Percentiles rank a stretch among this genome's conserved stretches.
These are phyloP conservation scores for Musa beccarii DNA, from an alignment of 176 grass and related monocot genomes.

Conservation along the genomic window DNA sequence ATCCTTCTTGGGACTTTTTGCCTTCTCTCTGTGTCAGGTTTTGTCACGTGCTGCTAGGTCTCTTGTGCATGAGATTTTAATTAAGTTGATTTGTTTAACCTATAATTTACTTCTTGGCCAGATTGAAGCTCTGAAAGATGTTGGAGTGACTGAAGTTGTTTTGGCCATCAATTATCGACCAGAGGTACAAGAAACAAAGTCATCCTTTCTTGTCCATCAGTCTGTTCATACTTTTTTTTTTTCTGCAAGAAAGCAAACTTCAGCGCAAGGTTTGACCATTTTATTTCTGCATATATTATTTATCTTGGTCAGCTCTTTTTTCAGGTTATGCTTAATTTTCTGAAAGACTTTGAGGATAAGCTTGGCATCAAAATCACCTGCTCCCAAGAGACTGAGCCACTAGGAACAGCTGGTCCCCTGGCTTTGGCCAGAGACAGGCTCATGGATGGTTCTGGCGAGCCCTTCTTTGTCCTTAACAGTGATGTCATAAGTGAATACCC, in stretches of 20 bases:
- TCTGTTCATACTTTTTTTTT: slow-evolving; percentile 1
- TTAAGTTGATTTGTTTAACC: background rate
- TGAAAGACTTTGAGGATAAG: slow-evolving; percentile 91
- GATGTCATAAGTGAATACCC: slow-evolving; percentile 95
- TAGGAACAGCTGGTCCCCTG: slow-evolving; percentile 83
- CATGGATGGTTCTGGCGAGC: slow-evolving; percentile 60
- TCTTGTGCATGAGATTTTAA: background rate
- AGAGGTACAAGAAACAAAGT: slow-evolving; percentile 39
- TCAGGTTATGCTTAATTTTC: slow-evolving; percentile 90
- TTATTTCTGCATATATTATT: background rate
- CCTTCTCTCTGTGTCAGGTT: background rate
- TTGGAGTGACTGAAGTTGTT: slow-evolving; percentile 82
- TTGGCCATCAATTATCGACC: slow-evolving; percentile 88
- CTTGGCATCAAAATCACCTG: slow-evolving; percentile 92
- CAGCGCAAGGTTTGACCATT: no score
- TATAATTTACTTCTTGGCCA: slow-evolving; percentile 20
- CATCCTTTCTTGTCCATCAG: background rate
- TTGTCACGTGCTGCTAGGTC: background rate
- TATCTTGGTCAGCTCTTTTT: slow-evolving; percentile 9
- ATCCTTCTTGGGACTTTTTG: background rate
- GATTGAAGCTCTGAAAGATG: slow-evolving; percentile 84
- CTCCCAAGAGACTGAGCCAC: slow-evolving; percentile 87
- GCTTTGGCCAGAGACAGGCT: slow-evolving; percentile 89
- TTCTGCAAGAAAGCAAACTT: background rate
- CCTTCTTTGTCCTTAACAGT: slow-evolving; percentile 90